Percentiles rank a stretch among this genome's conserved stretches.
Conservation (phyloP, 2,329 filamentous ascomycete genomes). For the Pseudogymnoascus sp. region DNA sequence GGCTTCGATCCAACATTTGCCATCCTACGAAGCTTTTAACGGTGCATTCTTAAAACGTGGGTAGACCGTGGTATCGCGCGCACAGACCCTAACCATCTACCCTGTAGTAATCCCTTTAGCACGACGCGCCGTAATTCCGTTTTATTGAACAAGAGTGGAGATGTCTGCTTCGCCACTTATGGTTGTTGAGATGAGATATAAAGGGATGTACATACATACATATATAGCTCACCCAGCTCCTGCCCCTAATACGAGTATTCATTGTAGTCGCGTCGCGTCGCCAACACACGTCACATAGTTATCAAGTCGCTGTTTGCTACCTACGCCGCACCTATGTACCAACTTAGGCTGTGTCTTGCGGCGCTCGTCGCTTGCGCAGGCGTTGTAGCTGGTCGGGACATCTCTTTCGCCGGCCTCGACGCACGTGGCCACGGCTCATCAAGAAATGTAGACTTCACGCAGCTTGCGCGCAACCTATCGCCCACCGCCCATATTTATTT, state of each 20-base stretch:
- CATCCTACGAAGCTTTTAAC: neutral
- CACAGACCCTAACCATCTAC: neutral
- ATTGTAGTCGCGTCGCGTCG: neutral
- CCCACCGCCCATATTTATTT: slow-evolving; percentile 17
- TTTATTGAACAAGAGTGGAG: neutral
- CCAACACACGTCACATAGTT: neutral
- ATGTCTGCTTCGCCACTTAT: neutral
- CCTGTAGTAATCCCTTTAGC: neutral
- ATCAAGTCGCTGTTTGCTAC: neutral
- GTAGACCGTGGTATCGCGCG: neutral
- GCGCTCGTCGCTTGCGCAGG: slow-evolving; percentile 13
- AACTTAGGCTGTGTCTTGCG: slow-evolving; percentile 10
- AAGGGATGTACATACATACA: neutral
- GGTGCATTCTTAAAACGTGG: neutral
- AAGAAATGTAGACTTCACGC: slow-evolving; percentile 32
- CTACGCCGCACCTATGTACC: neutral
- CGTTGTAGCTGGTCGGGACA: slow-evolving; percentile 17
- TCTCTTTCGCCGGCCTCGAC: slow-evolving; percentile 32
- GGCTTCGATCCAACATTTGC: neutral
- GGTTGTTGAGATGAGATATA: neutral
- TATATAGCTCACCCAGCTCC: neutral
- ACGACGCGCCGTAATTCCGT: neutral
- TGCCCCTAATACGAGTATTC: neutral
- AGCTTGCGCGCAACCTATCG: slow-evolving; percentile 26
- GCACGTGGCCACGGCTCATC: slow-evolving; percentile 27